Percentiles rank a stretch among this genome's conserved stretches.
Evolutionary conservation across 768 basidiomycete species (phyloP).

Genomic region (Macrolepiota dolichaula): DNA sequence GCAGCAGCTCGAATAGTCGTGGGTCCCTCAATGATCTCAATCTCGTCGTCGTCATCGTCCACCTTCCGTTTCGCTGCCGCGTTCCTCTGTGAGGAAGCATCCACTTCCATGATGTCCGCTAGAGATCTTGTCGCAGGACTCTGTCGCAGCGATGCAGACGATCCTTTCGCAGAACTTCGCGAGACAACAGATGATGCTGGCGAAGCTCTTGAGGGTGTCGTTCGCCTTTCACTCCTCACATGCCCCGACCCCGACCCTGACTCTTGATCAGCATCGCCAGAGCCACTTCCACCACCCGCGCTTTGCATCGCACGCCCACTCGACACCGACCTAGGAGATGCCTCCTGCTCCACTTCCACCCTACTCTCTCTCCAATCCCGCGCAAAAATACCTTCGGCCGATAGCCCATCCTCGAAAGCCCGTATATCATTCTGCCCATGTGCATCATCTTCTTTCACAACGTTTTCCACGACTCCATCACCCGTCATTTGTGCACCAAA

Average conservation of each 20-base stretch:
- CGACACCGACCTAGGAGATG: constrained; percentile 18
- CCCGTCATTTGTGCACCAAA: constrained; percentile 67
- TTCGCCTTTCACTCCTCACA: constrained; percentile 11
- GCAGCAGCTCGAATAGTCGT: constrained; percentile 18
- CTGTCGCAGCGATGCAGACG: constrained; percentile 47
- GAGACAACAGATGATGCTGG: constrained; percentile 41
- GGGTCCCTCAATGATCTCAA: constrained; percentile 50
- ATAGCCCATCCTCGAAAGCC: constrained; percentile 64
- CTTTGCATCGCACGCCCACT: constrained; percentile 17
- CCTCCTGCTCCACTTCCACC: constrained; percentile 35
- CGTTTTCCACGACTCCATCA: constrained; percentile 42
- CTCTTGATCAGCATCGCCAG: constrained; percentile 20
- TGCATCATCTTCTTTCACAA: constrained; percentile 26
- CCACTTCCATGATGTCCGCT: constrained; percentile 43
- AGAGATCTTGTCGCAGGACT: constrained; percentile 41
- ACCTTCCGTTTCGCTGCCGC: constrained; percentile 50
- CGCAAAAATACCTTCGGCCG: constrained; percentile 60
- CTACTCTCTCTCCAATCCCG: constrained; percentile 80
- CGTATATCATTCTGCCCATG: constrained; percentile 42
- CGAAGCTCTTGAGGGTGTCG: constrained; percentile 29
- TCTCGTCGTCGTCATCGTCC: constrained; percentile 47
- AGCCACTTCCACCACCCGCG: constrained; percentile 6
- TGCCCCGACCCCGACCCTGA: constrained; percentile 12
- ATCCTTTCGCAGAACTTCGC: constrained; percentile 44
- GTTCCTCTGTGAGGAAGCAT: constrained; percentile 24